Conservation (phyloP, 108 stramenopile genomes). For the Nitzschia sp. region DNA sequence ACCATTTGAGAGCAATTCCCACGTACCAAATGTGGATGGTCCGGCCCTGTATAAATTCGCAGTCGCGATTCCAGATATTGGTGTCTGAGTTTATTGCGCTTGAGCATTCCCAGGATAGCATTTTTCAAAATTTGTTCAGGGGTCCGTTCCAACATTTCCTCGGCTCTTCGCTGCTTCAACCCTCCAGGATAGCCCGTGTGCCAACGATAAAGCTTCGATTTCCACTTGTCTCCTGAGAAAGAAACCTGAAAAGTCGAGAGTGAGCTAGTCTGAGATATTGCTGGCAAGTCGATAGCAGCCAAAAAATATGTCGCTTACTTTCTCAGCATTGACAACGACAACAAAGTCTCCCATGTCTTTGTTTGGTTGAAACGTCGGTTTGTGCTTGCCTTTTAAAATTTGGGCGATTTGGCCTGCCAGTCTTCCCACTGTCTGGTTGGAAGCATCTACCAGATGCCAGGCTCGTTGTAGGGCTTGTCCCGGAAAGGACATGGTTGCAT, state of each 20-base stretch:
- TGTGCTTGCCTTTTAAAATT: slow-evolving; percentile 93
- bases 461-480: slow-evolving; percentile 76
- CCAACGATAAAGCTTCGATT: slow-evolving; percentile 92
- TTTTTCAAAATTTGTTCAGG: slow-evolving; percentile 82
- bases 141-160: slow-evolving; percentile 80
- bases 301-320: slow-evolving; percentile 47
- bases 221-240: slow-evolving; percentile 92
- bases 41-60: slow-evolving; percentile 78
- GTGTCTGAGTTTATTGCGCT: slow-evolving; percentile 77
- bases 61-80: slow-evolving; percentile 80
- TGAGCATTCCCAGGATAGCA: slow-evolving; percentile 89
- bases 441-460: slow-evolving; percentile 92
- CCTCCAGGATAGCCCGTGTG: slow-evolving; percentile 97
- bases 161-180: slow-evolving; percentile 81
- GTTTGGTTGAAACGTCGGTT: slow-evolving; percentile 92
- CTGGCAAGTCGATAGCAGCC: background rate
- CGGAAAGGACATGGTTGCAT: slow-evolving; percentile 70
- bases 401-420: slow-evolving; percentile 89
- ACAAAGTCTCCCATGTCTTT: slow-evolving; percentile 94
- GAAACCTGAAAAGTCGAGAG: slow-evolving; percentile 53
- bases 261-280: background rate
- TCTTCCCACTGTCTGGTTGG: slow-evolving; percentile 89
- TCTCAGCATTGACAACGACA: slow-evolving; percentile 91
- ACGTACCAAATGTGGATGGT: slow-evolving; percentile 86
- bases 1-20: no score